These are phyloP conservation scores for Xylaria sp. DNA, from an alignment of 2,329 filamentous ascomycete species.

Conservation along the genomic window DNA sequence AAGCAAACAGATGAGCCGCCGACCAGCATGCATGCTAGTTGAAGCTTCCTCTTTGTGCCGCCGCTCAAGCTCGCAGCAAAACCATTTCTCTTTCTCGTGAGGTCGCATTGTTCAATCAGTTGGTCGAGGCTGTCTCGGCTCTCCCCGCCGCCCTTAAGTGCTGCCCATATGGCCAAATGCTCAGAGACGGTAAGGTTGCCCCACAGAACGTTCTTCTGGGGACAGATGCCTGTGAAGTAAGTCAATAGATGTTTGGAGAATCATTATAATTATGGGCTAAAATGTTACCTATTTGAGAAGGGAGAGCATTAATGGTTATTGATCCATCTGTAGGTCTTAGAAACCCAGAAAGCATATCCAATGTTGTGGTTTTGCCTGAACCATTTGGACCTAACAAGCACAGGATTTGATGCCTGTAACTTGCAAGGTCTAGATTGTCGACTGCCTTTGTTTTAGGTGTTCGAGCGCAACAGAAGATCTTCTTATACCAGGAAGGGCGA, in stretches of 20 bases:
- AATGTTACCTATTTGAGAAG: neutral
- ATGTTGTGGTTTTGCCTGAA: neutral
- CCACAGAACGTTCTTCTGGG: neutral
- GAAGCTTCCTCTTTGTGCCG: neutral
- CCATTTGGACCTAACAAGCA: conserved; percentile 1
- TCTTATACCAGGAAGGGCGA: neutral
- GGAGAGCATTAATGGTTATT: neutral
- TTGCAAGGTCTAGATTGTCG: neutral
- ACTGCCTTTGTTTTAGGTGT: neutral
- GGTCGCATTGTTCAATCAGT: neutral
- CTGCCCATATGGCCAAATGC: neutral
- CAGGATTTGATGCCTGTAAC: neutral
- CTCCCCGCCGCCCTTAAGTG: neutral
- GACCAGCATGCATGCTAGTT: neutral
- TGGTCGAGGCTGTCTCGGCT: neutral
- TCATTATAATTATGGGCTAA: neutral
- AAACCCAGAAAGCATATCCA: neutral
- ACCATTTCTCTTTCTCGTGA: neutral
- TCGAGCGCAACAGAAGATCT: neutral
- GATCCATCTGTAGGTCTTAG: neutral
- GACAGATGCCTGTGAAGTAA: neutral
- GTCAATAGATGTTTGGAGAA: neutral
- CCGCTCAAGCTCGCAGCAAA: neutral
- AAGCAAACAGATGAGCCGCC: neutral
- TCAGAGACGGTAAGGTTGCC: neutral